These are phyloP conservation scores for Penicillium pancosmium DNA, from an alignment of 495 filamentous ascomycete species.

Conservation along the genomic window DNA sequence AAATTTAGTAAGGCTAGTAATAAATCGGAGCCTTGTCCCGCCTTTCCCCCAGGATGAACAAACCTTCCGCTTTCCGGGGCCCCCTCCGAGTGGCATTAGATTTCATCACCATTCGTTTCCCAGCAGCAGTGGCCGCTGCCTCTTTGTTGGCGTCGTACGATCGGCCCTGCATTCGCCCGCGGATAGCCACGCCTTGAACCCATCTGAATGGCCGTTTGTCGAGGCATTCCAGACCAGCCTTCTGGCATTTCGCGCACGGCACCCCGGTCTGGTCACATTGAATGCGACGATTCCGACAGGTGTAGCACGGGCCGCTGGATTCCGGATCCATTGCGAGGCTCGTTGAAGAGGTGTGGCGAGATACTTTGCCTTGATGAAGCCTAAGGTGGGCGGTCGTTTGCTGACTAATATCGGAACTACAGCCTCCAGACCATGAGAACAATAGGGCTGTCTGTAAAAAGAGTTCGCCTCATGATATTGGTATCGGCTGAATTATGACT, in stretches of 20 bases:
- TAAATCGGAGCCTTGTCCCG: neutral
- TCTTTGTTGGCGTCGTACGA: constrained; percentile 15
- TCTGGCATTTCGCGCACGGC: constrained; percentile 41
- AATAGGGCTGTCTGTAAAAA: too few species aligned
- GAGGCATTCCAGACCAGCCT: constrained; percentile 53
- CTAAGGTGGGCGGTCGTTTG: neutral
- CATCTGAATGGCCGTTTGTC: constrained; percentile 55
- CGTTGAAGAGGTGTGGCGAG: constrained; percentile 1
- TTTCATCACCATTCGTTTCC: neutral
- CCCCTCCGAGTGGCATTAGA: constrained; percentile 1
- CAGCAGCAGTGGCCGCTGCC: constrained; percentile 4
- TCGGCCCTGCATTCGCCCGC: constrained; percentile 40
- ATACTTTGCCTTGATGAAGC: neutral
- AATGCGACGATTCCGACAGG: constrained; percentile 56
- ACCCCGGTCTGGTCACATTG: constrained; percentile 50
- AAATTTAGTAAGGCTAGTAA: neutral
- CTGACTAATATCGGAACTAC: neutral
- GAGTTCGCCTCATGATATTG: too few species aligned
- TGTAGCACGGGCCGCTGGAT: constrained; percentile 41
- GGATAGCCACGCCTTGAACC: constrained; percentile 45
- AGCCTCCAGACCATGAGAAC: too few species aligned
- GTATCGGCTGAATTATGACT: too few species aligned
- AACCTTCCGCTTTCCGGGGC: neutral
- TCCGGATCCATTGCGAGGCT: constrained; percentile 14
- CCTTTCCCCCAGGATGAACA: neutral